Evolutionary conservation across 805 yeast species (phyloP), one percentile per base, ranked within the genome.

Genomic region (Pichia manshurica): DNA sequence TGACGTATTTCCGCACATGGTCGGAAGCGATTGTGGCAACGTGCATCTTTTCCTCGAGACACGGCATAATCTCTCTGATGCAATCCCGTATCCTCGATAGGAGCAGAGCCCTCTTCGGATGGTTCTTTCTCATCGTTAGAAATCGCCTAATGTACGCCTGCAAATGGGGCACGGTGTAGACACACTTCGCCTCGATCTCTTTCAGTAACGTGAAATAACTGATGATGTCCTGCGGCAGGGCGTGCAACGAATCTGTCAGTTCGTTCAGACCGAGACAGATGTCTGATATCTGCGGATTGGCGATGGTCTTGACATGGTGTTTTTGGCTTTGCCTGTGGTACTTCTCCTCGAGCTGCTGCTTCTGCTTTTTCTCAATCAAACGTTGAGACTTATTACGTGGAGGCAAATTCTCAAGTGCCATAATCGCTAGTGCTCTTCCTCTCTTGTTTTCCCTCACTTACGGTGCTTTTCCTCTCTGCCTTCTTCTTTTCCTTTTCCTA

Each of bases 1-100:
- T 74, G 47, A 87, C 67, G 58, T 87, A 85, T 49, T 82, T 79
- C 28, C 74, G 68, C 40, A 89, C 74, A 12, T 82, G 75, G 56
- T 90, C 97, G 28, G 87, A 76, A 20, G 97, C 96, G 35, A 87
- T 82, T 1, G 91, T 83, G 4, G 97, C 91, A 37, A 93, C 96
- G 64, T 91, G 97, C 95, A 93, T 88, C 66, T 93, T 93, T 63
- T 93, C 97, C 62, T 91, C 98, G 47, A 91, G 67, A 52, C 96
- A 87, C 0, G 98, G 97, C 71, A 91, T 80, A 47, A 91, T 72
- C 49, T 87, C 96, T 53, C 70, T 72, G 53, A 78, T 69, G 47
- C 72, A 67, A 25, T 71, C 71, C 47, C 74, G 65, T 49, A 78
- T 74, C 22, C 62, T 56, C 23, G 62, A 55, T 51, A 76, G 61